Base-by-base conservation (phyloP, 164 flowering plant genomes). In the Vitis rotundifolia region DNA sequence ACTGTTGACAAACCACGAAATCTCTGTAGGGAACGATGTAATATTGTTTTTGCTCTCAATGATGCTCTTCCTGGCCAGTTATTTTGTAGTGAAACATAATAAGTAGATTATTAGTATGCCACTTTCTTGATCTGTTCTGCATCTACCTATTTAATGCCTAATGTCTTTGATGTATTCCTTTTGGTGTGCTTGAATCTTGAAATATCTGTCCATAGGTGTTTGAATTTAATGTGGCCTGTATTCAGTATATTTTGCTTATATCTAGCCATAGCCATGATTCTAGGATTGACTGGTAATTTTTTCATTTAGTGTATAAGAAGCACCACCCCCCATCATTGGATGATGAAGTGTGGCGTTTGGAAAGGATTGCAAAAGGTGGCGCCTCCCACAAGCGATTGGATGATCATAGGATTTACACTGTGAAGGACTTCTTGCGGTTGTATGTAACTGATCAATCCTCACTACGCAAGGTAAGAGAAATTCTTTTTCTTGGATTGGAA, bases 301-400 rank as follows among this genome's bases (percentile, higher is more conserved):
- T 63, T 68, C 1, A 9, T 74, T 52, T 73, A 84, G 87, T 72
- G 26, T 75, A 74, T 50, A 65, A 77, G 79, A 84, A 84, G 64
- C 80, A 77, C 70, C 28, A 76, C 49, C 80, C 75, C 44, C 87
- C 87, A 13, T 67, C 68, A n/a, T 73, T 77, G 59, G 67, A 9
- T 49, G 87, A 84, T 70, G 81, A 82, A 49, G 75, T 84, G 1
- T 84, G 87, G 87, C 81, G 87, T 37, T 65, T 84, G 78, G 70
- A 72, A 54, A 79, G 50, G 74, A 84, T 84, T 31, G 74, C 77
- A 22, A 79, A 76, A 76, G 74, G 71, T 63, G 93, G 93, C 8
- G 64, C 53, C 12, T 78, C 66, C 57, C 89, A 86, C 66, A 68
- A 28, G 2, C 74, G 74, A 56, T 49, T 89, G 71, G 68, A 71